Evolutionary conservation across 1,284 basidiomycete genomes (phyloP).

Genomic region (Athelia sp.): DNA sequence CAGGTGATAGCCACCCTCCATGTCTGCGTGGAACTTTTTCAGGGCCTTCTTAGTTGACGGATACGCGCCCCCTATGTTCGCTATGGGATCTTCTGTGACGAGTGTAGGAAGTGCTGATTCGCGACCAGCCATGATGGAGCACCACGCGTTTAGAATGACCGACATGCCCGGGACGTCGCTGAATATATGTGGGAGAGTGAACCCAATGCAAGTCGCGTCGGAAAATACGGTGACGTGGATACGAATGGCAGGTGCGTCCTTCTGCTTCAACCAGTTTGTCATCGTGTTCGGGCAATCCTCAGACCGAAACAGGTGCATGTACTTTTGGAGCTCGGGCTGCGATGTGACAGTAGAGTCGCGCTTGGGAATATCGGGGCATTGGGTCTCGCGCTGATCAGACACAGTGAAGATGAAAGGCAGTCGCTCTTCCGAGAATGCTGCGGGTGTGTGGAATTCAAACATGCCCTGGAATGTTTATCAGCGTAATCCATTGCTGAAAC

Average conservation of each 20-base stretch:
- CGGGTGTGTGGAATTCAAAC: slow-evolving; percentile 1
- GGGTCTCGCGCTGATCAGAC: not conserved
- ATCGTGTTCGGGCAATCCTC: not conserved
- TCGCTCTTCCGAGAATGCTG: slow-evolving; percentile 1
- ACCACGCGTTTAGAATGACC: slow-evolving; percentile 3
- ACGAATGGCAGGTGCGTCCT: slow-evolving; percentile 1
- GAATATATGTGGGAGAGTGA: slow-evolving; percentile 1
- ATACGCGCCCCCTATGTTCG: slow-evolving; percentile 1
- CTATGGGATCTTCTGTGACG: not conserved
- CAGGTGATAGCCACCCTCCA: no score
- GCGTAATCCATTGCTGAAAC: no score
- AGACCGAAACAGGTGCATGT: no score
- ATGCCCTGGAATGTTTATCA: not conserved
- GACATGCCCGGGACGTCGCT: slow-evolving; percentile 1
- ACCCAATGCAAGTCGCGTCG: slow-evolving; percentile 2
- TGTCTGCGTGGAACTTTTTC: no score
- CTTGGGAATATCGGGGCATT: not conserved
- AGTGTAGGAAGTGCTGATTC: not conserved
- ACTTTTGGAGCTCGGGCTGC: no score
- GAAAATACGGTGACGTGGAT: slow-evolving; percentile 1
- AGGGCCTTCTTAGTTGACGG: no score
- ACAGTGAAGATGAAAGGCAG: slow-evolving; percentile 1
- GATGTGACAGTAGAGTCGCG: no score
- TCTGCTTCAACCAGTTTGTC: not conserved
- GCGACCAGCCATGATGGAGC: not conserved